Evolutionary conservation across 768 basidiomycete genomes (phyloP), one percentile per base, ranked within the genome.

Genomic region (Coprinopsis marcescibilis): DNA sequence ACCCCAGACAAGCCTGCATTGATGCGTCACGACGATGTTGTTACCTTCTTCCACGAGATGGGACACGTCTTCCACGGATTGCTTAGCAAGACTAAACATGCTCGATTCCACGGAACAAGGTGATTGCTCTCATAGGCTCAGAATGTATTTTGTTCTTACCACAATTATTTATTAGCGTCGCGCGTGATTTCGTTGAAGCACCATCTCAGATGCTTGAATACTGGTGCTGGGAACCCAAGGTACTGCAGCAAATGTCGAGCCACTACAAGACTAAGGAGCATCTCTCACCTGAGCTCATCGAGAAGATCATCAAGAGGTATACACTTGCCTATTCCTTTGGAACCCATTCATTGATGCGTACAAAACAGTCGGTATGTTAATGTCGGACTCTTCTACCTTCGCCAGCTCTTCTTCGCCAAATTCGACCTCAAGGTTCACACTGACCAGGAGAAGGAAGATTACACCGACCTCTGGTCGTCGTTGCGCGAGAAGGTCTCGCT

Each of bases 131-230:
- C 14, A 15, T 37, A 23, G 41, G 4, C 10, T 3, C 14, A 32
- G 20, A 36, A 32, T 36, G 20, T 11, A 38, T 32, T 20, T 8
- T 19, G 36, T 19, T 25, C 8, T n/a, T 29, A 8, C 7, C 34
- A 19, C 34, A 6, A 3, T 19, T 29, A 35, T n/a, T 17, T 29
- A 41, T 4, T 17, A 73, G 78, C 21, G 84, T 88, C 20, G 83
- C 85, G 5, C 66, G 83, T 4, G 89, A 91, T 62, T 90, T 90
- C 52, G 89, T 90, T 8, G 89, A 93, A 64, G 90, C 90, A 2
- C 91, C 90, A 0, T 86, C 84, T 14, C 89, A 94, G 66, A 92
- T 92, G 90, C 69, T 92, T 50, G 91, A 94, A 65, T 89, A 92
- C 57, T 93, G 90, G 90, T 90, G 88, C 56, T 91, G 86, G 85